Evolutionary conservation across 1,139 yeast genomes (phyloP), one percentile per base, ranked within the genome.

Genomic region (Candida sanyaensis): DNA sequence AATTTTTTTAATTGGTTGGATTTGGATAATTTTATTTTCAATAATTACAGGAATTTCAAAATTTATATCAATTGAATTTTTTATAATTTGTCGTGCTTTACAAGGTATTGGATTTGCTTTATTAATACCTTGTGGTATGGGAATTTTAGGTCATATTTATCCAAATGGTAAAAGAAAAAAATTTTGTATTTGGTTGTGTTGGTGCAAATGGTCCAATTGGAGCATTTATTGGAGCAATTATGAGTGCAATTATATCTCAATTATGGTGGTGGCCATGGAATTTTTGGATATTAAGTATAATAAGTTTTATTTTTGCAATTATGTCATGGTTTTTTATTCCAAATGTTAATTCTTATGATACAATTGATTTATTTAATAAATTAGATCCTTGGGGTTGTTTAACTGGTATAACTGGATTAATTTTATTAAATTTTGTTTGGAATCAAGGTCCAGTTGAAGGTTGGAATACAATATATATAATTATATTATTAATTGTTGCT

Each of bases 131-230:
- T 76, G 80, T 51, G 80, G 77, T 4, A 66, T 79, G 57, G 85
- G 84, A 1, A 66, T 77, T 23, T 65, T 78, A 41, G 60, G 53
- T 30, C 69, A 69, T 33, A 58, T 76, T 8, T 81, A 80, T 54
- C 69, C 74, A 8, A 67, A 65, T 31, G 78, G 79, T 4, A 66
- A 73, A 2, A 62, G 83, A n/a, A 40, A 81, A 80, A 52, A 78
- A 81, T 51, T 59, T 78, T 34, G 80, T 73, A 0, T 80, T 81
- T 55, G 77, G 81, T 17, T 53, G 74, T 24, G 68, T 80, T 26
- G 84, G 84, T 10, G 80, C 82, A 6, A 73, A 75, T 56, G 84
- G 83, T 0, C 85, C 86, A 4, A 60, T 70, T 2, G 86, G 86
- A 11, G 84, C 84, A 1, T 67, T 76, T 4, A 42, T 77, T 24